phyloP scores from a whole-genome alignment of 2,329 filamentous ascomycete genomes.

The Colletotrichum trifolii region DNA sequence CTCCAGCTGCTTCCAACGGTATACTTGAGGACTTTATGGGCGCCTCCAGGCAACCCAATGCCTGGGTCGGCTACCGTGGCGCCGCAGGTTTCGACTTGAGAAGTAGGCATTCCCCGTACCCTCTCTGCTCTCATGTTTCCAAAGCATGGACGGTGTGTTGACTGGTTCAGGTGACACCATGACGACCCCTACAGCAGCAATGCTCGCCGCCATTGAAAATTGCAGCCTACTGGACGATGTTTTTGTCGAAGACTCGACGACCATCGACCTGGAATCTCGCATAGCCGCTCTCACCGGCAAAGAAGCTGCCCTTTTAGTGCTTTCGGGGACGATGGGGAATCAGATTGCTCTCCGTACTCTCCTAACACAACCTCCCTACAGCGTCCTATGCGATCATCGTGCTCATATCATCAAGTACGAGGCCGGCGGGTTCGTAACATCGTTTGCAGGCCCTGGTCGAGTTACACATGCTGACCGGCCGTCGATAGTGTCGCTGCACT shows the following conservation, averaged over 20 bases:
- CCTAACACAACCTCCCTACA: conserved; percentile 81
- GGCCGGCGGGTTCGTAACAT: conserved; percentile 64
- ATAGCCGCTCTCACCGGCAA: conserved; percentile 80
- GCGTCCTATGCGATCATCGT: conserved; percentile 81
- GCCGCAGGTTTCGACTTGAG: conserved; percentile 53
- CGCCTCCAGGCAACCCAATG: conserved; percentile 27
- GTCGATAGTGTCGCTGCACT: conserved; percentile 70
- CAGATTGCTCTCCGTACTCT: conserved; percentile 85
- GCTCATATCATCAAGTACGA: conserved; percentile 80
- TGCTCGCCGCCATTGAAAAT: conserved; percentile 82
- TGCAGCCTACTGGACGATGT: conserved; percentile 87
- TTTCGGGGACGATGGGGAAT: conserved; percentile 95
- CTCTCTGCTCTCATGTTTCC: neutral
- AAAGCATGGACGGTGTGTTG: neutral
- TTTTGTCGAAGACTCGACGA: conserved; percentile 82
- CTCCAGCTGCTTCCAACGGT: conserved; percentile 8
- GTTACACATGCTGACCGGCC: neutral
- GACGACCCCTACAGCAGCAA: conserved; percentile 81
- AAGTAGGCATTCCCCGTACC: conserved; percentile 44
- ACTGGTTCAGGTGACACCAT: conserved; percentile 57
- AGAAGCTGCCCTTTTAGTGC: conserved; percentile 80
- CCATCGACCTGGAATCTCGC: conserved; percentile 78
- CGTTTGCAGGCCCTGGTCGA: neutral
- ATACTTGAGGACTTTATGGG: neutral
- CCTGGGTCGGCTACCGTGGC: conserved; percentile 52